Evolutionary conservation across 2,329 filamentous ascomycete species (phyloP), one percentile per base, ranked within the genome.

Genomic region (Fusarium praegraminearum): DNA sequence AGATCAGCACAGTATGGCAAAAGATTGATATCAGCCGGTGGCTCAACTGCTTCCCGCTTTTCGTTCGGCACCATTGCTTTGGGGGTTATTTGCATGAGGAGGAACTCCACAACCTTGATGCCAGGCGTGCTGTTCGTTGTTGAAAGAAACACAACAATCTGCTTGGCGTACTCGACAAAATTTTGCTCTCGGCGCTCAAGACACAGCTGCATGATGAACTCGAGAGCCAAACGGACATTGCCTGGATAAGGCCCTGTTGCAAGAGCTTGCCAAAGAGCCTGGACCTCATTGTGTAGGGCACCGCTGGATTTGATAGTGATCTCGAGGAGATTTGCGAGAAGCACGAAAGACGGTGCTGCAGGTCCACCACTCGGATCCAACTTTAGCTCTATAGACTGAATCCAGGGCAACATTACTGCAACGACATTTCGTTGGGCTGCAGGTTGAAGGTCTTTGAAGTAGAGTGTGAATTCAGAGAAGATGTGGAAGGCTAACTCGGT

Each of bases 31-130:
- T 98, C 94, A 1, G 91, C 86, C 3, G 93, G 93, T 10, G 90
- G 85, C 12, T 89, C 88, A 18, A 89, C 82, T 2, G 89, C 86
- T 47, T 91, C 88, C 65, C 88, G 86, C 79, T 95, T 97, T 76
- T 97, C 92, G 72, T 92, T 91, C 12, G 94, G 93, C 12, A 98
- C 94, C 95, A 99, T 98, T n/a, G 94, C 92, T 78, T 96, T 97
- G 1, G 97, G 95, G 0, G 89, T 93, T 67, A 99, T 94, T 70
- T 98, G 94, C 80, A 97, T 86, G 30, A 98, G 83, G 57, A 99
- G 85, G 72, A 98, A 98, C 70, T 99, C 96, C 13, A 99, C 91
- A 5, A 99, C 94, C 75, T 97, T 97, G 49, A 93, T 91, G 1
- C 94, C 94, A 3, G 94, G 77, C 80, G 91, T 76, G 87, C 83